Percentiles rank a stretch among this genome's conserved stretches.
These are phyloP conservation scores for Thermochaetoides thermophila DNA, from an alignment of 495 filamentous ascomycete species.

Conservation along the genomic window DNA sequence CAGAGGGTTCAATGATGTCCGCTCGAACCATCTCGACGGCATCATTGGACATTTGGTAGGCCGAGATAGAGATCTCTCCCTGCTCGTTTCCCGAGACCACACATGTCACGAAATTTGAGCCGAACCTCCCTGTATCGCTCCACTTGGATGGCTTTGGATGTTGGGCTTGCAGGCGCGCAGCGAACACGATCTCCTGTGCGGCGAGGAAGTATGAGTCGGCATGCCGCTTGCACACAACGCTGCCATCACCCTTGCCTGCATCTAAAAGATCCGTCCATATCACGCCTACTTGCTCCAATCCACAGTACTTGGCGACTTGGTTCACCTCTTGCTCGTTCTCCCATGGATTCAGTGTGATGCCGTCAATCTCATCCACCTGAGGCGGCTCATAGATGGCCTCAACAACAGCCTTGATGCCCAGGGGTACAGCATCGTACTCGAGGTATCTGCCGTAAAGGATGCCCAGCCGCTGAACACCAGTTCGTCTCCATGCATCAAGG, in stretches of 20 bases:
- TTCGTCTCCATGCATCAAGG: slow-evolving; percentile 80
- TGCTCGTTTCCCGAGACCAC: slow-evolving; percentile 83
- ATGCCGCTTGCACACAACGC: slow-evolving; percentile 88
- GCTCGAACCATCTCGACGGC: slow-evolving; percentile 94
- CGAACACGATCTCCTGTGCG: slow-evolving; percentile 82
- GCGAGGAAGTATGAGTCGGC: slow-evolving; percentile 90
- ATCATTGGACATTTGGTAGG: slow-evolving; percentile 88
- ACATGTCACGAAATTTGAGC: slow-evolving; percentile 94
- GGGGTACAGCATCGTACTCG: slow-evolving; percentile 82
- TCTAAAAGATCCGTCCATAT: slow-evolving; percentile 92
- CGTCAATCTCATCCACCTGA: slow-evolving; percentile 81
- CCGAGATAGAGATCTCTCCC: slow-evolving; percentile 73
- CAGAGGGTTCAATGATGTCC: slow-evolving; percentile 87
- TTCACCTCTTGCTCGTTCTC: slow-evolving; percentile 72
- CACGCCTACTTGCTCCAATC: slow-evolving; percentile 78
- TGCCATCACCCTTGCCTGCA: slow-evolving; percentile 61
- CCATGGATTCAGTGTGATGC: slow-evolving; percentile 78
- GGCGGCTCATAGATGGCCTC: slow-evolving; percentile 97
- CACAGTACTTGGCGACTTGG: slow-evolving; percentile 68
- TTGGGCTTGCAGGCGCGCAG: slow-evolving; percentile 70
- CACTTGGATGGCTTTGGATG: slow-evolving; percentile 88
- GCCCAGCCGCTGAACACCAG: slow-evolving; percentile 64
- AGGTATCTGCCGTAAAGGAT: slow-evolving; percentile 85
- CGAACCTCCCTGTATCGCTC: slow-evolving; percentile 89
- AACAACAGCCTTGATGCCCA: slow-evolving; percentile 91